Conservation (phyloP, 345 rosid genomes). For the Dimocarpus longan region DNA sequence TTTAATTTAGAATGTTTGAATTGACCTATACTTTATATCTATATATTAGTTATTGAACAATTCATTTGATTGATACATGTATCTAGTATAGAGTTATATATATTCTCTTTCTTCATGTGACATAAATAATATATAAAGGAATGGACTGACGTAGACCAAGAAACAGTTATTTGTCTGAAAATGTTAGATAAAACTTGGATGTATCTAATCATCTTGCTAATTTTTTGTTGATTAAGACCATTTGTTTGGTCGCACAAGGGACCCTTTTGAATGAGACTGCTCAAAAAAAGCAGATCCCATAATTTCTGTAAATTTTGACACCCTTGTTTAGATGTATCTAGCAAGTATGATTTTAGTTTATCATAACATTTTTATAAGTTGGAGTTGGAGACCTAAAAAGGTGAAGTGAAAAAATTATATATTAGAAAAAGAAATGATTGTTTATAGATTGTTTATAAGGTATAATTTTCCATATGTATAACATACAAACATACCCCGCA, state of each 20-base stretch:
- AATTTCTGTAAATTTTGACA: background rate
- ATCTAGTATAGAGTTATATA: background rate
- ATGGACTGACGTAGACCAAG: constrained; percentile 23
- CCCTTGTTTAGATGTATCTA: background rate
- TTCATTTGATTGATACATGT: no score
- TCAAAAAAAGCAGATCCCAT: background rate
- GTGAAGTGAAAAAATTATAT: background rate
- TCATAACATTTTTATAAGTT: background rate
- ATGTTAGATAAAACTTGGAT: constrained; percentile 7
- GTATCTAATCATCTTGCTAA: constrained; percentile 21
- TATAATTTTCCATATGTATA: background rate
- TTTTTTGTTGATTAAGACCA: constrained; percentile 9
- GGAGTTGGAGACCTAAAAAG: background rate
- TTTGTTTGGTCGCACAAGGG: background rate
- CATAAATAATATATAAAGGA: background rate
- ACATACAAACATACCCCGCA: background rate
- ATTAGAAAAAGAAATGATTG: constrained; percentile 5
- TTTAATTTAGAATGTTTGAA: background rate
- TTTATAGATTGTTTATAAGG: background rate
- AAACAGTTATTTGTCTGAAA: constrained; percentile 26
- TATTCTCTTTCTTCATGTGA: constrained; percentile 5
- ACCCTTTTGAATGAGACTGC: constrained; percentile 1
- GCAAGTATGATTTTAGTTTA: background rate
- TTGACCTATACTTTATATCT: background rate
- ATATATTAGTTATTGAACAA: no score